Evolutionary conservation across 306 rosid species (phyloP).

Genomic region (Coriaria nepalensis): DNA sequence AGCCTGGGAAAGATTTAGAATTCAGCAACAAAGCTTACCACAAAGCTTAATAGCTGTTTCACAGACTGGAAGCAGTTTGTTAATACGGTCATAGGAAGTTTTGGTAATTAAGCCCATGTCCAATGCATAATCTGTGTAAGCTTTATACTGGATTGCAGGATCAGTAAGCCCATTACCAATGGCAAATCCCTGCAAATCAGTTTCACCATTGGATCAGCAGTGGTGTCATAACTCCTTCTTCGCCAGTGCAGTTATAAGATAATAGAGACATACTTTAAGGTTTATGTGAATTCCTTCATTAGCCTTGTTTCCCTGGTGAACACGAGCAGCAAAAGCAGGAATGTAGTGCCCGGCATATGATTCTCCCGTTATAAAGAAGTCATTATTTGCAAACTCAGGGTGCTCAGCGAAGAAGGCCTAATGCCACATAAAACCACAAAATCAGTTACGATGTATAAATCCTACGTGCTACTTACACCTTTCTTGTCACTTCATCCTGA

Average conservation of each 20-base stretch:
- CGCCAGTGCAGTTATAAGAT: not conserved
- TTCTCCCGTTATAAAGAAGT: conserved; percentile 88
- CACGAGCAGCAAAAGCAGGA: conserved; percentile 95
- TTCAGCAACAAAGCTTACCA: conserved; percentile 32
- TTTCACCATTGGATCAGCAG: conserved; percentile 6
- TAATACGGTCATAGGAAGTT: conserved; percentile 47
- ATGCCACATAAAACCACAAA: conserved; percentile 2
- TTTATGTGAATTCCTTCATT: conserved; percentile 91
- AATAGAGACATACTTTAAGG: conserved; percentile 44
- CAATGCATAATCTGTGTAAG: conserved; percentile 84
- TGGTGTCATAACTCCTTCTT: conserved; percentile 6
- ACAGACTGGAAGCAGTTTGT: conserved; percentile 63
- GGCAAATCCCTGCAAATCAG: conserved; percentile 78
- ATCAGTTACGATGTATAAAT: no score
- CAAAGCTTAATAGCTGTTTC: conserved; percentile 74
- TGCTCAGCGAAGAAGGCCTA: conserved; percentile 84
- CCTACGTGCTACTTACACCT: no score
- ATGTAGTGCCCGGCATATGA: conserved; percentile 98
- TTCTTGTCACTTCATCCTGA: no score
- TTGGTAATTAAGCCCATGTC: conserved; percentile 64
- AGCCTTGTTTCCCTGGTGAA: conserved; percentile 84
- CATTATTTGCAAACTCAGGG: conserved; percentile 64
- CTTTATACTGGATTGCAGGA: conserved; percentile 84
- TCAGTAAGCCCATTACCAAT: conserved; percentile 97
- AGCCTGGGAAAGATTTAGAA: no score